Conservation (phyloP, 768 basidiomycete genomes). For the Suillus hirtellus region DNA sequence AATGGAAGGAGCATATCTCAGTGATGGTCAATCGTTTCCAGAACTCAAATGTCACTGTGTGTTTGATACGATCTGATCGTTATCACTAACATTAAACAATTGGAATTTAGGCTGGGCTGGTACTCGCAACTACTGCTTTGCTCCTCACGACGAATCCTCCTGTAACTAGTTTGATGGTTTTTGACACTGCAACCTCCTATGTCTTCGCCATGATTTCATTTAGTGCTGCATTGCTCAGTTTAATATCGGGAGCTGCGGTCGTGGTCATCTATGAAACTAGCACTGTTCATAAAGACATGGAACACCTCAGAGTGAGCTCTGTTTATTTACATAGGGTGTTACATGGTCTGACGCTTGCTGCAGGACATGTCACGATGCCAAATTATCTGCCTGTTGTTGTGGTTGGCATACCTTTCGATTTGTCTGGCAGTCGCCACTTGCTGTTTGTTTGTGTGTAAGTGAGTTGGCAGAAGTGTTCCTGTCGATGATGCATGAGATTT, state of each 20-base stretch:
- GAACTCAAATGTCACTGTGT: neutral
- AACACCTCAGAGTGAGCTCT: neutral
- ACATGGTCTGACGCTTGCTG: neutral
- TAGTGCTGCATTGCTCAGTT: neutral
- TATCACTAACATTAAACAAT: too few relatives aligned
- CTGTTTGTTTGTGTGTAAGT: conserved; percentile 2
- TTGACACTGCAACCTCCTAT: neutral
- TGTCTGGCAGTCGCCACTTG: neutral
- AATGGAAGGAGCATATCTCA: neutral
- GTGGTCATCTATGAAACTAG: neutral
- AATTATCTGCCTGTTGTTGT: neutral
- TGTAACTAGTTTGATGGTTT: neutral
- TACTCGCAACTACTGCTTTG: conserved; percentile 5
- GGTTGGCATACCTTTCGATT: neutral
- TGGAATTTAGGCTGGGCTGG: neutral
- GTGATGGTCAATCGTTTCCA: neutral
- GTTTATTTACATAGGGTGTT: neutral
- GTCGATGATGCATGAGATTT: neutral
- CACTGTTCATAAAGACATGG: neutral
- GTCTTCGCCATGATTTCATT: neutral
- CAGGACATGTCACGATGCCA: neutral
- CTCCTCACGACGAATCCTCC: neutral
- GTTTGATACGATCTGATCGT: neutral
- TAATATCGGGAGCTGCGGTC: conserved; percentile 6
- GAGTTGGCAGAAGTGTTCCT: neutral